These are phyloP conservation scores for Luffa aegyptiaca DNA, from an alignment of 306 rosid species.

Conservation along the genomic window DNA sequence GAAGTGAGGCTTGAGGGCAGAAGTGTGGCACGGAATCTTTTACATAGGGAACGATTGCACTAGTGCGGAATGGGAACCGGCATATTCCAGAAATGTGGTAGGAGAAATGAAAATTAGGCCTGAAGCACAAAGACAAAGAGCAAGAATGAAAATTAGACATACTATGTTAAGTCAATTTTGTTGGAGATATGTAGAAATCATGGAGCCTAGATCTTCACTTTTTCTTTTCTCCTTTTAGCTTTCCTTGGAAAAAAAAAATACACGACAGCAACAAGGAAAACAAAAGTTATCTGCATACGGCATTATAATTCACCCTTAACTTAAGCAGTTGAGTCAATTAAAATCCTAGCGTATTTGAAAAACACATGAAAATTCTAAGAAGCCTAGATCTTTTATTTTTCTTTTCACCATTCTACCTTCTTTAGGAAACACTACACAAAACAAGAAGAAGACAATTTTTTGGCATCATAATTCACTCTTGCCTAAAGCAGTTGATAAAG, in stretches of 20 bases:
- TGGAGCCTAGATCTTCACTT: not conserved
- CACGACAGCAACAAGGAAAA: not conserved
- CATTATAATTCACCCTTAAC: not conserved
- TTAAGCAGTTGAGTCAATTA: not conserved
- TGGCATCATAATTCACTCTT: not conserved
- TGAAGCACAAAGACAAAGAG: constrained; percentile 1
- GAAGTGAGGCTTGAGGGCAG: constrained; percentile 25
- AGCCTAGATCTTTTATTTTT: not conserved
- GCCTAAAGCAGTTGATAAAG: not conserved
- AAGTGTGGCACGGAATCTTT: constrained; percentile 2
- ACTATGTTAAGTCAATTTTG: not conserved
- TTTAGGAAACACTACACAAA: not conserved
- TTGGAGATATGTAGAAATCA: not conserved
- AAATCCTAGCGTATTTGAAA: not conserved
- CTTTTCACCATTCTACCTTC: not conserved
- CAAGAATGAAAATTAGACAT: not conserved
- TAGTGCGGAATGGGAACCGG: not conserved
- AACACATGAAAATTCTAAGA: not conserved
- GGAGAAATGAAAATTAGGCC: not conserved
- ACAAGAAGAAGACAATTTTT: not conserved
- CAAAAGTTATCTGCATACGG: not conserved
- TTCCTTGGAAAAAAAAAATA: not conserved
- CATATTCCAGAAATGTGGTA: constrained; percentile 6
- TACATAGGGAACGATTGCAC: not conserved
- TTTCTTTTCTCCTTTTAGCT: not conserved